These are phyloP conservation scores for Paramecium tetraurelia DNA, from an alignment of 73 alveolate genomes.

Conservation along the genomic window DNA sequence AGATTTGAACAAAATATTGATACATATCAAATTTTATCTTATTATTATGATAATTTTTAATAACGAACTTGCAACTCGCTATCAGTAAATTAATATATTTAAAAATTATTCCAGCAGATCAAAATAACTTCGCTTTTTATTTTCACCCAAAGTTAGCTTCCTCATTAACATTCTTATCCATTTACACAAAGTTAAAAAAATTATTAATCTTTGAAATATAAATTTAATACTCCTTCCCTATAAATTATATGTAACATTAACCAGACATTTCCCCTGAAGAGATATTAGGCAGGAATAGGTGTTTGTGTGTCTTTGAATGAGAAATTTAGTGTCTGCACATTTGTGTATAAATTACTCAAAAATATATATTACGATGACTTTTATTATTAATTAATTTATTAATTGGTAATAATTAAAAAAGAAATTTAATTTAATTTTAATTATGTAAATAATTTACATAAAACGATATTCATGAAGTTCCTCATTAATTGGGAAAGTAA, in stretches of 20 bases:
- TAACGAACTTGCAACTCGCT: not conserved
- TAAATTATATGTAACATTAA: too few relatives aligned
- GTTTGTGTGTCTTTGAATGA: too few relatives aligned
- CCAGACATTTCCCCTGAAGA: too few relatives aligned
- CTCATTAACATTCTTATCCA: not conserved
- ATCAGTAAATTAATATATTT: not conserved
- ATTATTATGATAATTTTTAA: not conserved
- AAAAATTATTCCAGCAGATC: not conserved
- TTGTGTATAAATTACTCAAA: too few relatives aligned
- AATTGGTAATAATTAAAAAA: not conserved
- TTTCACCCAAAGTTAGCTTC: not conserved
- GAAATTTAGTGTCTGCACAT: too few relatives aligned
- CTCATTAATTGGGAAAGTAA: not conserved
- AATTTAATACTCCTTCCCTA: too few relatives aligned
- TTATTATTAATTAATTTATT: not conserved
- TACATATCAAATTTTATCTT: not conserved
- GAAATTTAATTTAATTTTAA: not conserved
- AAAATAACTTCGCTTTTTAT: not conserved
- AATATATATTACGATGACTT: too few relatives aligned
- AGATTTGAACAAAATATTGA: not conserved
- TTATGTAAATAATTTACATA: not conserved
- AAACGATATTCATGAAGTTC: not conserved
- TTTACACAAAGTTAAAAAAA: too few relatives aligned
- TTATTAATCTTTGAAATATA: too few relatives aligned
- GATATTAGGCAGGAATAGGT: too few relatives aligned